Percentiles rank a stretch among this genome's conserved stretches.
These are phyloP conservation scores for Rhodocollybia butyracea DNA, from an alignment of 768 basidiomycete genomes.

Conservation along the genomic window DNA sequence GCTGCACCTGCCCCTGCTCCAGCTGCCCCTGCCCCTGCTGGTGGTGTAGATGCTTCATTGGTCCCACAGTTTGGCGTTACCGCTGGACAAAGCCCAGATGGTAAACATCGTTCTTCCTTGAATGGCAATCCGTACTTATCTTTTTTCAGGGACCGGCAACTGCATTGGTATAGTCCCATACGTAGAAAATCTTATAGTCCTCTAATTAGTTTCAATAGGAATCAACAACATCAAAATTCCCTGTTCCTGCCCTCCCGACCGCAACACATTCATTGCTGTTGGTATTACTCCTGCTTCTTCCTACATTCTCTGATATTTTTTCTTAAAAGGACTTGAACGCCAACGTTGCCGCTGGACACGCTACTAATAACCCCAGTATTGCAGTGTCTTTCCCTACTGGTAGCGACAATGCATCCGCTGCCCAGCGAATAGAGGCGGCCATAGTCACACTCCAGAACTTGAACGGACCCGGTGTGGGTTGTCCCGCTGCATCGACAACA, in stretches of 20 bases:
- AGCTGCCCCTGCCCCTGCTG: conserved; percentile 22
- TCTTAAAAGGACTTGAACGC: conserved; percentile 37
- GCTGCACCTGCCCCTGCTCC: conserved; percentile 26
- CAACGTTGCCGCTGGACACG: conserved; percentile 60
- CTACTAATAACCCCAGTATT: conserved; percentile 62
- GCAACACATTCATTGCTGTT: conserved; percentile 40
- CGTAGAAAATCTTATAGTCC: conserved; percentile 27
- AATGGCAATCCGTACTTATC: background rate
- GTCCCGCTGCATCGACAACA: conserved; percentile 64
- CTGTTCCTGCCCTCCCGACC: conserved; percentile 63
- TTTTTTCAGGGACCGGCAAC: conserved; percentile 49
- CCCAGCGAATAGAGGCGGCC: conserved; percentile 56
- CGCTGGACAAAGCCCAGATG: conserved; percentile 59
- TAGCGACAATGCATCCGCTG: conserved; percentile 45
- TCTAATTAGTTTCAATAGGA: conserved; percentile 56
- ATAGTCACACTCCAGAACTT: conserved; percentile 74
- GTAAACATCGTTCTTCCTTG: background rate
- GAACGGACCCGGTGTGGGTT: conserved; percentile 62
- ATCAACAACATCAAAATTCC: conserved; percentile 58
- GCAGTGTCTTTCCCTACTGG: conserved; percentile 62
- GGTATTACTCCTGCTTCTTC: background rate
- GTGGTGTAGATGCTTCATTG: conserved; percentile 48
- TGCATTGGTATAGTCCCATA: conserved; percentile 48
- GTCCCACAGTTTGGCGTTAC: conserved; percentile 57
- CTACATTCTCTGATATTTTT: background rate